A percentile compares a stretch with the other conserved stretches of the same genome.
Evolutionary conservation across 1,284 basidiomycete genomes (phyloP).

Genomic region (Cystobasidium pallidum): DNA sequence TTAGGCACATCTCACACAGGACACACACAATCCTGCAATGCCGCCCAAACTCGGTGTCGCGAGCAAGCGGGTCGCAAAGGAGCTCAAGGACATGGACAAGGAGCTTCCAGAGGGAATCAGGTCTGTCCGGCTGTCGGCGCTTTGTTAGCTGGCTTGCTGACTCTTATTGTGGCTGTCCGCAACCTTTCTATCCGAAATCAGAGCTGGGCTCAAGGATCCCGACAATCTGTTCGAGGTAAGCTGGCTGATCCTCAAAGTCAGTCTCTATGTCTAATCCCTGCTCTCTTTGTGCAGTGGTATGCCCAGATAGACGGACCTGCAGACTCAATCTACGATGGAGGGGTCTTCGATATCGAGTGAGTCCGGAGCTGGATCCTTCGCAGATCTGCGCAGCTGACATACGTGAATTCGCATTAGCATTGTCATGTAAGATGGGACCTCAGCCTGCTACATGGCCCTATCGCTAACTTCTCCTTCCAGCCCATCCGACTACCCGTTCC

Average conservation of each 20-base stretch:
- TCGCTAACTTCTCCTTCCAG: conserved; percentile 61
- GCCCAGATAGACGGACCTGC: conserved; percentile 52
- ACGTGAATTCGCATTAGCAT: conserved; percentile 61
- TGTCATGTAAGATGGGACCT: conserved; percentile 42
- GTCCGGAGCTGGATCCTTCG: neutral
- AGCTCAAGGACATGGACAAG: conserved; percentile 40
- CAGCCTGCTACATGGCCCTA: neutral
- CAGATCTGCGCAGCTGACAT: too few relatives aligned
- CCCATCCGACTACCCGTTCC: conserved; percentile 96
- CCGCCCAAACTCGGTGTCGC: conserved; percentile 35
- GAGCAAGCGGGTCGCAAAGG: conserved; percentile 32
- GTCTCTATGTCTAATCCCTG: neutral
- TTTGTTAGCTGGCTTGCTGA: neutral
- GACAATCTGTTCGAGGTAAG: conserved; percentile 44
- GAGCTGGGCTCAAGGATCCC: conserved; percentile 40
- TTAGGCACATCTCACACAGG: too few relatives aligned
- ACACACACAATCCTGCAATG: too few relatives aligned
- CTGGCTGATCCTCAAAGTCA: neutral
- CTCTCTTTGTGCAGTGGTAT: conserved; percentile 28
- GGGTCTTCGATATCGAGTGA: conserved; percentile 69
- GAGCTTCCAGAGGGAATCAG: conserved; percentile 42
- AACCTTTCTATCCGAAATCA: conserved; percentile 1
- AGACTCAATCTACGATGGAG: conserved; percentile 85
- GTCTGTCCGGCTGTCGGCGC: neutral
- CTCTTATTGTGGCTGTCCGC: too few relatives aligned